Conservation (phyloP, 371 early-diverging fungal species). For the Mucor plumbeus region DNA sequence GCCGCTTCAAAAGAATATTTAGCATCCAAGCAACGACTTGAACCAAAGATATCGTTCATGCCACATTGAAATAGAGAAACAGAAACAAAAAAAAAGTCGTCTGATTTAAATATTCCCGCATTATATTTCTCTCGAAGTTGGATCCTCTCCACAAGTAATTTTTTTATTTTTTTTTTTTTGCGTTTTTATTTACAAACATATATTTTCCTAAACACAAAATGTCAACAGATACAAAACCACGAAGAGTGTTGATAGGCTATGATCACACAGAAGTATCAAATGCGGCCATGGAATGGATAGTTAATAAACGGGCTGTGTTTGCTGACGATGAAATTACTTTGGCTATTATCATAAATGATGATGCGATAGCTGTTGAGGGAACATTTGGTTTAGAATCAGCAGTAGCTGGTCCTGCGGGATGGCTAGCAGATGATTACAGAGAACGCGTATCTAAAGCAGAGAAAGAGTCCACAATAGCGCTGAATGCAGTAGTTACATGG, state of each 20-base stretch:
- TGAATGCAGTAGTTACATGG: slow-evolving; percentile 26
- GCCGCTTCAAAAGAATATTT: not conserved
- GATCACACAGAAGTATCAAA: slow-evolving; percentile 35
- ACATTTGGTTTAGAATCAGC: slow-evolving; percentile 37
- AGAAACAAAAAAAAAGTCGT: not conserved
- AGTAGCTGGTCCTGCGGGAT: slow-evolving; percentile 28
- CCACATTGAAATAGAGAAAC: not conserved
- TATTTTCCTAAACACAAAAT: slow-evolving; percentile 1
- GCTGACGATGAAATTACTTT: slow-evolving; percentile 31
- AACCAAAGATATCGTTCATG: not conserved
- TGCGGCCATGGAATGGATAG: slow-evolving; percentile 35
- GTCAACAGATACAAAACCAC: not conserved
- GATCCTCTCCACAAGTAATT: not conserved
- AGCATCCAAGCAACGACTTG: not conserved
- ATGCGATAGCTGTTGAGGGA: slow-evolving; percentile 37
- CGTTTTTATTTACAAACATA: not conserved
- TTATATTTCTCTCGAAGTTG: not conserved
- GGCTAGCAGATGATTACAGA: slow-evolving; percentile 28
- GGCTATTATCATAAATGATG: slow-evolving; percentile 36
- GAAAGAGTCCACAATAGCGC: slow-evolving; percentile 23
- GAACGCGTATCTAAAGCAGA: slow-evolving; percentile 30
- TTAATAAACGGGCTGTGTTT: slow-evolving; percentile 26
- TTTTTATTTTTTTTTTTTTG: too few relatives aligned
- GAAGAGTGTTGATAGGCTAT: slow-evolving; percentile 35
- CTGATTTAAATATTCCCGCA: not conserved